Base-by-base conservation (phyloP, 768 basidiomycete genomes). In the Lactifluus pinguis region DNA sequence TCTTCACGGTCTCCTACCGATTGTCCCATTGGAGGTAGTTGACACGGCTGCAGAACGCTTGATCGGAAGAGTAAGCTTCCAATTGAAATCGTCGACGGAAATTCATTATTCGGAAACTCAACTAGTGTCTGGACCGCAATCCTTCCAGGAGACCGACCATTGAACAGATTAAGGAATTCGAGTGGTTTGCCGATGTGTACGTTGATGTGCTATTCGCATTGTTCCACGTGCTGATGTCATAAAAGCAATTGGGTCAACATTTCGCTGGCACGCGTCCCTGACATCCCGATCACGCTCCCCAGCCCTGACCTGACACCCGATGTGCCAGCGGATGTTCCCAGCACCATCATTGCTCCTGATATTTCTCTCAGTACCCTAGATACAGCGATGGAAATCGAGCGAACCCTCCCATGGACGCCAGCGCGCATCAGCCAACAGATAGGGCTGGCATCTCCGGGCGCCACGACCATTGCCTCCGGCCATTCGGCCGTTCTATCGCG, bases 61-160 rank as follows among this genome's bases (percentile, higher is more conserved):
- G 41, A 65, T 66, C 14, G 50, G 30, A 30, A 61, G 49, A 53
- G 65, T 65, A 38, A 44, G 63, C 10, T 15, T 45, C 19, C 36
- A 9, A n/a, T 32, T 44, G 8, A 36, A 4, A 25, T 50, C 32
- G 30, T 29, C 8, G 47, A 49, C 39, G 9, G 13, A 30, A 30
- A 39, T 14, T 36, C 25, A 11, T 42, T 34, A 11, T 42, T 50
- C 50, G n/a, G 21, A 30, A 44, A 25, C 36, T 44, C 25, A 21
- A n/a, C 11, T 41, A 66, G 65, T 66, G 65, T n/a, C 57, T 66
- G 8, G 60, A 66, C 49, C 65, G 56, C 39, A 61, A 59, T 52
- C 59, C 65, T 25, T 65, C 55, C 15, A 61, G 49, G 49, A 45
- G 65, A 19, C 60, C 60, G 13, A 54, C 56, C 15, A 47, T 59